Base-by-base conservation (phyloP, 257 asterid genomes). In the Solanum bulbocastanum region DNA sequence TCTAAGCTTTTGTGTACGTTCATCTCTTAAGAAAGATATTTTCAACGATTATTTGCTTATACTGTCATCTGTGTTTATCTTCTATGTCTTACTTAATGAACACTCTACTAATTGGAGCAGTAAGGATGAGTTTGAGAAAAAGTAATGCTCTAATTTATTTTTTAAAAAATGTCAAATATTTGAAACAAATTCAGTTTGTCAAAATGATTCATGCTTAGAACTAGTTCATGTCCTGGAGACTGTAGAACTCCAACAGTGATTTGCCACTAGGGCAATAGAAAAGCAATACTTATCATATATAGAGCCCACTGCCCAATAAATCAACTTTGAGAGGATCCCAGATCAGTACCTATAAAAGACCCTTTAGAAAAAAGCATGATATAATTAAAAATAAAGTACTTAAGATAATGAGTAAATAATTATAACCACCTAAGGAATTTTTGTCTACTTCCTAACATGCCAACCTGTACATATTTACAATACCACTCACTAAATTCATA, bases 261-360 rank as follows among this genome's bases (percentile, higher is more conserved):
- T 81, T 81, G 42, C 85, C 18, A 81, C 69, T 81, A 49, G 68
- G 85, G 42, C 85, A 79, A 30, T 49, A 46, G 69, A 82, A 82
- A 82, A 30, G 69, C 4, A 81, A 81, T 46, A 30, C 30, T 30
- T 30, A 76, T 76, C 58, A 76, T 76, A 40, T 3, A 9, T n/a
- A 49, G 69, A 82, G 85, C 69, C 69, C 86, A 82, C 86, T 82
- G 44, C 69, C 86, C 86, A 82, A 82, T 82, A 49, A 72, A 82
- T 82, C 6, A 82, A 82, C 69, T 82, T 30, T 82, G 86, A 82
- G 86, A 49, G 86, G 86, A 82, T 82, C 86, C 84, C 84, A 79
- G 84, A 79, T 79, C 65, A 44, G 39, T 40, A 78, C 84, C 37
- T 78, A 42, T 42, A 78, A 42, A 76, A 78, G 84, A 42, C 39